Conservation (phyloP, 2,329 filamentous ascomycete genomes). For the Clathrospora elynae region DNA sequence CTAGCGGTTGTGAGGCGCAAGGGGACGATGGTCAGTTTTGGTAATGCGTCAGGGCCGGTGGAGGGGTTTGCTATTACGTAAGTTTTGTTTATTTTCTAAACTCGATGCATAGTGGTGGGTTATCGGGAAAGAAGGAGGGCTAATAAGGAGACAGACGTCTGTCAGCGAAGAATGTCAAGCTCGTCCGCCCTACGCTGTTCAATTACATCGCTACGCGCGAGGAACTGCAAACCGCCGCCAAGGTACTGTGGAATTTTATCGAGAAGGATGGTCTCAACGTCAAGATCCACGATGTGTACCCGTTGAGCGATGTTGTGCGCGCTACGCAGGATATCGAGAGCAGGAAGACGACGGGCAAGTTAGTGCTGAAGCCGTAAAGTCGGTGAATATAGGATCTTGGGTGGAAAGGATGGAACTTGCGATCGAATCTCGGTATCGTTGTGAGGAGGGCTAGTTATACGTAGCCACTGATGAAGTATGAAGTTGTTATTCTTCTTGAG, state of each 20-base stretch:
- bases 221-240: constrained; percentile 71
- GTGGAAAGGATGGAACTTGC: background rate
- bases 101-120: background rate
- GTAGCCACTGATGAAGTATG: too few species aligned
- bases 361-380: constrained; percentile 68
- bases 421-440: background rate
- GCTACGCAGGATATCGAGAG: constrained; percentile 80
- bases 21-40: constrained; percentile 77
- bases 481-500: too few species aligned
- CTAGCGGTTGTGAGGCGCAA: constrained; percentile 76
- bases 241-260: constrained; percentile 75
- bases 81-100: constrained; percentile 49
- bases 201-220: constrained; percentile 64
- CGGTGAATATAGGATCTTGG: background rate
- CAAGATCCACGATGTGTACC: constrained; percentile 76
- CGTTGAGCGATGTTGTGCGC: constrained; percentile 70
- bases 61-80: constrained; percentile 67
- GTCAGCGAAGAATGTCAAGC: constrained; percentile 73
- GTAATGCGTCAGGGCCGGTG: constrained; percentile 80
- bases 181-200: constrained; percentile 75
- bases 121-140: background rate
- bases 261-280: constrained; percentile 71
- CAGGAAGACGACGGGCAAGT: constrained; percentile 81
- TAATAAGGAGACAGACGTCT: constrained; percentile 53
- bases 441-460: too few species aligned